Evolutionary conservation across 441 rosid species (phyloP), one percentile per base, ranked within the genome.

Genomic region (Eutrema salsugineum): DNA sequence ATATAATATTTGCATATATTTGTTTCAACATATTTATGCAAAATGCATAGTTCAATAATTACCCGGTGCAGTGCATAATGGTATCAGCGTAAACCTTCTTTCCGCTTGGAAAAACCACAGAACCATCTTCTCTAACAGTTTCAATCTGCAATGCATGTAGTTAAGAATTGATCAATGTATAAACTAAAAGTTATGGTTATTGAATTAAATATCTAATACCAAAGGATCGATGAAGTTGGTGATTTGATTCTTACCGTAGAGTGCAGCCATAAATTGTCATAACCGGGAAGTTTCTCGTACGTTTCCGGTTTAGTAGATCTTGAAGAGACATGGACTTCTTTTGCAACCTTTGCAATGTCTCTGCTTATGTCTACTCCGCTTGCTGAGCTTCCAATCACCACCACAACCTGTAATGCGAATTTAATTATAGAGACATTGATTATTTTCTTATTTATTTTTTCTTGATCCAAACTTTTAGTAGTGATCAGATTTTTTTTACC

Each of bases 21-120:
- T n/a, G n/a, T 14, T 40, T 1, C 16, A 12, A 39, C 43, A 39
- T n/a, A 39, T 11, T 3, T 38, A 0, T 38, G 27, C 4, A 24
- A 2, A 1, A 38, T 11, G 14, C n/a, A 11, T 11, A 38, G 4
- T 11, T 4, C 5, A 40, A 40, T 40, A 40, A 40, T 40, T 16
- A 40, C 46, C 46, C 46, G 8, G 46, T 42, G 17, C 46, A 42
- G 9, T 42, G 94, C 49, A 91, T 47, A 69, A 91, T 83, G 48
- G 78, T 77, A 77, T 86, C 83, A 0, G 91, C 90, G 7, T 47
- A 27, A 28, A 82, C 72, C 16, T 59, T 60, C 48, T 74, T 78
- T 71, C 91, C 86, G 44, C 84, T 84, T 5, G 40, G 75, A 51
- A 91, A 84, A 51, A 83, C 71, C 63, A 87, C 70, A 50, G 75